Percentiles rank a stretch among this genome's conserved stretches.
Evolutionary conservation across 352 stramenopile species (phyloP).

Genomic region (Phytophthora cajani): DNA sequence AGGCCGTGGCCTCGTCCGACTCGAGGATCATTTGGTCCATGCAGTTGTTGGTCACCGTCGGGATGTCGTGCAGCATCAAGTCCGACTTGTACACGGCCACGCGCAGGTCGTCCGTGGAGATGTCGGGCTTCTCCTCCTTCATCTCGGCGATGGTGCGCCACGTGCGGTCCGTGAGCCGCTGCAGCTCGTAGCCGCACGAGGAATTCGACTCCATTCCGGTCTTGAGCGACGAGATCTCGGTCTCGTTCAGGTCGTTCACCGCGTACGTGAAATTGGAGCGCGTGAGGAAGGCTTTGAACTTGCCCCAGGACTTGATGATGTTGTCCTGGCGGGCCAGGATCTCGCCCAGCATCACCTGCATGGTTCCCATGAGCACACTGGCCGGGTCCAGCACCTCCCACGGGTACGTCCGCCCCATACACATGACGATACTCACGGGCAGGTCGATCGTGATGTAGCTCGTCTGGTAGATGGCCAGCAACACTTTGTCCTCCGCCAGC

Average conservation of each 20-base stretch:
- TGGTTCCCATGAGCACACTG: conserved; percentile 32
- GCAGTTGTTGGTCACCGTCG: conserved; percentile 42
- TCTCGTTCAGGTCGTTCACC: conserved; percentile 42
- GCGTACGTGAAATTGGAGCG: conserved; percentile 38
- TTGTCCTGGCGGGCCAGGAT: conserved; percentile 28
- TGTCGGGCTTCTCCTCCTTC: conserved; percentile 23
- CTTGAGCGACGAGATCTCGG: conserved; percentile 45
- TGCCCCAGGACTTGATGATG: conserved; percentile 29
- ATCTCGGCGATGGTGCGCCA: conserved; percentile 39
- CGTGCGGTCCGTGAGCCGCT: conserved; percentile 39
- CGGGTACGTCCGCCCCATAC: conserved; percentile 31
- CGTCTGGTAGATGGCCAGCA: conserved; percentile 40
- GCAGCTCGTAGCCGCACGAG: conserved; percentile 47
- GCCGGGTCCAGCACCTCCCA: conserved; percentile 31
- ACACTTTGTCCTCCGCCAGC: conserved; percentile 21
- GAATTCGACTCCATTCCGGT: conserved; percentile 37
- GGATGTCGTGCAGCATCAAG: conserved; percentile 42
- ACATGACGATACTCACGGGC: conserved; percentile 41
- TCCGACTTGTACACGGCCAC: conserved; percentile 37
- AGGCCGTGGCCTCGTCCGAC: conserved; percentile 35
- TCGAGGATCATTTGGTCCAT: conserved; percentile 43
- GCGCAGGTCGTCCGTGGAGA: conserved; percentile 24
- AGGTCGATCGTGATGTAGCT: conserved; percentile 46
- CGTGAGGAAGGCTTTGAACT: conserved; percentile 36
- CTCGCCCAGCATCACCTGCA: conserved; percentile 33